phyloP scores from a whole-genome alignment of 202 grass and related monocot genomes.

The Sporobolus alterniflorus region DNA sequence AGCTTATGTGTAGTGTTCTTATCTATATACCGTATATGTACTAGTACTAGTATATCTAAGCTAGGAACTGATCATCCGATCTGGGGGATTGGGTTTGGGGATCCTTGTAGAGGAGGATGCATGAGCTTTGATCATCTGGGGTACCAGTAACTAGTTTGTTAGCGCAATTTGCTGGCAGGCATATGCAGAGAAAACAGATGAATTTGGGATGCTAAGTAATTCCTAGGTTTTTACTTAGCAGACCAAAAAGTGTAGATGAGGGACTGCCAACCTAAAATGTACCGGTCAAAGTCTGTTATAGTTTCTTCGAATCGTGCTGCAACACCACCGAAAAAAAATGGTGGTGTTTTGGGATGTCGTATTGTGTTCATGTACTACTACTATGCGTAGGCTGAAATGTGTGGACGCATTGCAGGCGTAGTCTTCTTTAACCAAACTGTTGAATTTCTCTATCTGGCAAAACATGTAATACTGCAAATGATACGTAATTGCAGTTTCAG shows the following conservation, averaged over 20 bases:
- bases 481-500: no score
- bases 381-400: no score
- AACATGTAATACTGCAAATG: no score
- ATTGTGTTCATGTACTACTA: no score
- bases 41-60: no score
- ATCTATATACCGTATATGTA: background rate
- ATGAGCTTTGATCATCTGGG: conserved; percentile 31
- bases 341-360: background rate
- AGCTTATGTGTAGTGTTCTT: background rate
- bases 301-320: no score
- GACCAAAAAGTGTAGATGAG: background rate
- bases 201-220: background rate
- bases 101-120: conserved; percentile 17
- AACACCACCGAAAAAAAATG: background rate
- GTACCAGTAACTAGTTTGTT: background rate
- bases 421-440: no score
- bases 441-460: no score
- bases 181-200: no score
- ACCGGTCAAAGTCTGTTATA: no score
- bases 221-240: background rate
- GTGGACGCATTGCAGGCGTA: no score
- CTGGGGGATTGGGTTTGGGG: background rate
- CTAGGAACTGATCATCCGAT: background rate
- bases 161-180: no score
- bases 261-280: background rate